These are phyloP conservation scores for Cladosporium sphaerospermum DNA, from an alignment of 2,329 filamentous ascomycete genomes.

Conservation along the genomic window DNA sequence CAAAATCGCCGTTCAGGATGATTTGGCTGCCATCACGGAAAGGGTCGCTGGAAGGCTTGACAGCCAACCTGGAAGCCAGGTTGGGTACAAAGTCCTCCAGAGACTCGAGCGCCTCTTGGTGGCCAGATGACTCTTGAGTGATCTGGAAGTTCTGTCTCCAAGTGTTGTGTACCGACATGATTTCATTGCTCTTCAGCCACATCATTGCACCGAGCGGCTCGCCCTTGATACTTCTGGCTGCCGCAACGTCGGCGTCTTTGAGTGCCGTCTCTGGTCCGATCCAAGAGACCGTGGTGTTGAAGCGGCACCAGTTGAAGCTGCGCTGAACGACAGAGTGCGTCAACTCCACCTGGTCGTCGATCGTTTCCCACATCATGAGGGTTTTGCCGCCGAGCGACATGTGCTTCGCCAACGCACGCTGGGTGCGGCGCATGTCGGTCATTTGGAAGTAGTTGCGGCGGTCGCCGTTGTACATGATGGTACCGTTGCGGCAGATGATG, in stretches of 20 bases:
- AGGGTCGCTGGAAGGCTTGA: not conserved
- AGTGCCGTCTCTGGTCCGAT: slow-evolving; percentile 36
- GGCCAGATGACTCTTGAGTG: slow-evolving; percentile 12
- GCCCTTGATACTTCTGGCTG: slow-evolving; percentile 16
- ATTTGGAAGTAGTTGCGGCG: slow-evolving; percentile 42
- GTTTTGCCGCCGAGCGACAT: slow-evolving; percentile 39
- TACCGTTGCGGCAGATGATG: slow-evolving; percentile 37
- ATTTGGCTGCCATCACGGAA: slow-evolving; percentile 8
- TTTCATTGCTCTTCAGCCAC: slow-evolving; percentile 42
- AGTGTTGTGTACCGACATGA: slow-evolving; percentile 38
- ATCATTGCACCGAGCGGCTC: slow-evolving; percentile 41
- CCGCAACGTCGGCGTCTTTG: slow-evolving; percentile 31
- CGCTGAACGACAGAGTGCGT: slow-evolving; percentile 39
- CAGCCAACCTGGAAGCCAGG: slow-evolving; percentile 25
- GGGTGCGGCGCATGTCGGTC: slow-evolving; percentile 34
- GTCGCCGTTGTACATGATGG: slow-evolving; percentile 36
- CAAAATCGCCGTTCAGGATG: slow-evolving; percentile 12
- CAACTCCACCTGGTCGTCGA: slow-evolving; percentile 34
- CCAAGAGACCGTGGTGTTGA: slow-evolving; percentile 42
- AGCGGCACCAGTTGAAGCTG: slow-evolving; percentile 42
- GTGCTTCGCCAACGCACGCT: slow-evolving; percentile 42
- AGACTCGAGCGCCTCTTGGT: slow-evolving; percentile 5
- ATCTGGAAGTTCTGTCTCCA: slow-evolving; percentile 30
- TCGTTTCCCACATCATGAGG: slow-evolving; percentile 41
- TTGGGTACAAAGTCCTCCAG: slow-evolving; percentile 15